Evolutionary conservation across 2,329 filamentous ascomycete species (phyloP), one percentile per base, ranked within the genome.

Genomic region (Daldinia sp.): DNA sequence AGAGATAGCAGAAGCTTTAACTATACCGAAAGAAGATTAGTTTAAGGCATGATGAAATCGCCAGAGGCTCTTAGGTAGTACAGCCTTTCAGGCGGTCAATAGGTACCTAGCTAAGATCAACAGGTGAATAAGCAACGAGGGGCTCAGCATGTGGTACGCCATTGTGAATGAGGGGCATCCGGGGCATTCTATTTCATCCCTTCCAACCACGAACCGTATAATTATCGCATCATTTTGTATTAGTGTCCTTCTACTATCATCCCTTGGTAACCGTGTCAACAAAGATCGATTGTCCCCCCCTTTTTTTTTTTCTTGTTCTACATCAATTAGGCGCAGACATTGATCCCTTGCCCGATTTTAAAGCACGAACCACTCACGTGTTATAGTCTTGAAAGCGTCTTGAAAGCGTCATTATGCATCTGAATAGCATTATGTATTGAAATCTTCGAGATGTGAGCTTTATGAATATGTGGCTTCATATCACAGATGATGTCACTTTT

Each of bases 11-110:
- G 61, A 58, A 63, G 23, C 29, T 37, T 32, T 32, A n/a, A n/a
- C n/a, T n/a, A 58, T 49, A 10, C 58, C 51, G 21, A 19, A 64
- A 64, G 34, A 49, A 19, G 64, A 48, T 45, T 64, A 62, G 61
- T 43, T 64, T 56, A 17, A 64, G 49, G 61, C 47, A 62, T 34
- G 64, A 64, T 67, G 58, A 62, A 61, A 67, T 67, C 55, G 58
- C 51, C 54, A 60, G 64, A 67, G 58, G 61, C 64, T 62, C 55
- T 60, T 51, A 49, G 35, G 7, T 29, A 60, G 56, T 58, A 51
- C 11, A 56, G 54, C 60, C 43, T 19, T 41, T 17, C 23, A 32
- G 51, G 59, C 47, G 59, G 55, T 66, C 39, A 57, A 54, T 37
- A 23, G 39, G n/a, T n/a, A n/a, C n/a, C n/a, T n/a, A n/a, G n/a